Base-by-base conservation (phyloP, 371 early-diverging fungal species). In the Actinomucor elegans region DNA sequence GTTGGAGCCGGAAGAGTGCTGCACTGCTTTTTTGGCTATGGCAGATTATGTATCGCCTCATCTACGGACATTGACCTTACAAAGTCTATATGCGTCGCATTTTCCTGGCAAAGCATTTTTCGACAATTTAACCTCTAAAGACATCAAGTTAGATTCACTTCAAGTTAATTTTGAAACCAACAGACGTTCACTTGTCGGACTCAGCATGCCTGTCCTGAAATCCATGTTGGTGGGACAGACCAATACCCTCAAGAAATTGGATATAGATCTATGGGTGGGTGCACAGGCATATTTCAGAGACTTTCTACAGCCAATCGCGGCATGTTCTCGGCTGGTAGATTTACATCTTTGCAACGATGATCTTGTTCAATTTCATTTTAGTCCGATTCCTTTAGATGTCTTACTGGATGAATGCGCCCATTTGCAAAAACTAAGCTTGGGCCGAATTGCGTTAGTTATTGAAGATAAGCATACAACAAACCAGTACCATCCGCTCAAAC, bases 381-480 rank as follows among this genome's bases (percentile, higher is more conserved):
- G 37, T 26, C 44, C 52, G 9, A 27, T 51, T 2, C 46, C 58
- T 1, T 29, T 57, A 0, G 58, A 57, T 14, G 18, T 45, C 20
- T 44, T 57, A 10, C 24, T 57, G 14, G 38, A 51, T 26, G 37
- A 20, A 9, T 57, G 58, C 24, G 9, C 15, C 4, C 36, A 40
- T 3, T 9, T 57, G 2, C 29, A 18, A 27, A 20, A 24, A 18
- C 18, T 57, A 15, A 2, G 23, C 1, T n/a, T 51, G 9, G 15
- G n/a, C 0, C 33, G 52, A 17, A 45, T 27, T 12, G 24, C 58
- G 0, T 12, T 57, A 1, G 24, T 18, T 21, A 31, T 57, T 4
- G 36, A 51, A 8, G 58, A 57, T 33, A 57, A 49, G 24, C 52
- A 57, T 38, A 23, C 52, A 1, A 15, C 14, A 9, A 28, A 45